Conservation (phyloP, 2,329 filamentous ascomycete genomes). For the Fusarium sp. region DNA sequence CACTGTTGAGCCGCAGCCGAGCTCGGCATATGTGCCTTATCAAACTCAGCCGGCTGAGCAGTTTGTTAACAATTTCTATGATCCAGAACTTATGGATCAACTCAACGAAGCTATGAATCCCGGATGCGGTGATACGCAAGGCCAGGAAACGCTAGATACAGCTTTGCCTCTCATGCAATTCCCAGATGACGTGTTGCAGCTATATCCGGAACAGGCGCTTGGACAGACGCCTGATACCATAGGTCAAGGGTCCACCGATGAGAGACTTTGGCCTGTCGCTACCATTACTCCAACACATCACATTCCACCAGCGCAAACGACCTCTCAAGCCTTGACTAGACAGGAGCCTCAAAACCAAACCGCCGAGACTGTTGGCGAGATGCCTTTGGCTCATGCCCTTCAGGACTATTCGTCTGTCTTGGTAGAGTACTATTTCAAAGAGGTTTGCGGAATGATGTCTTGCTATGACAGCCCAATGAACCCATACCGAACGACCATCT, state of each 20-base stretch:
- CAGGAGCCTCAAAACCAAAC: not conserved
- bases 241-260: conserved; percentile 14
- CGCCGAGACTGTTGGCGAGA: not conserved
- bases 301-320: not conserved
- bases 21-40: conserved; percentile 7
- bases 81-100: conserved; percentile 17
- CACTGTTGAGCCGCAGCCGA: not conserved
- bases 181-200: conserved; percentile 9
- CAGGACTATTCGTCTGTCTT: conserved; percentile 60
- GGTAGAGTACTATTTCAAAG: conserved; percentile 70
- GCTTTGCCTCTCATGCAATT: conserved; percentile 25
- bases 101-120: conserved; percentile 16
- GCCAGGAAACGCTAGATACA: conserved; percentile 4
- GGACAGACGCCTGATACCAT: conserved; percentile 9
- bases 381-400: conserved; percentile 29
- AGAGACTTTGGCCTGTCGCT: conserved; percentile 17
- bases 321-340: not conserved
- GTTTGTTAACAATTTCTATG: conserved; percentile 11
- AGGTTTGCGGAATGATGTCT: conserved; percentile 69
- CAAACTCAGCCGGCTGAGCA: conserved; percentile 8
- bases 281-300: not conserved
- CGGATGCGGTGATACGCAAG: not conserved
- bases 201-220: conserved; percentile 9
- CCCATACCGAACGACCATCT: conserved; percentile 66
- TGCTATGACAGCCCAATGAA: conserved; percentile 70